Conservation (phyloP, 352 stramenopile species). For the Phytophthora pinifolia region DNA sequence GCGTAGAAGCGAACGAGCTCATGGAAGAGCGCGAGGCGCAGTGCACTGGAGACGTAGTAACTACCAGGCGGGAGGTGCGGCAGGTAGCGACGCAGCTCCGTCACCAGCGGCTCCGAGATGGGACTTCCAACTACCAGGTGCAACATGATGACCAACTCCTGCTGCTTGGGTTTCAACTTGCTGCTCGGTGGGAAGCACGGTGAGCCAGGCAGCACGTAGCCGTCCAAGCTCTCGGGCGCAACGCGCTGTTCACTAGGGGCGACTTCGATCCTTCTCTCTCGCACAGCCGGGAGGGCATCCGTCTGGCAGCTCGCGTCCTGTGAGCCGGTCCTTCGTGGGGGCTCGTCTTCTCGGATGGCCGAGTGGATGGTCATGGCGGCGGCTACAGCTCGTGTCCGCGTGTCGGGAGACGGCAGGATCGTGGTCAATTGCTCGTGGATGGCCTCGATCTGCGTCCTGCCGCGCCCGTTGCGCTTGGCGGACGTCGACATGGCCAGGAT, state of each 20-base stretch:
- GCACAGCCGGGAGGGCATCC: conserved; percentile 28
- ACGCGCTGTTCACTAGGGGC: conserved; percentile 3
- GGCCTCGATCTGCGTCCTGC: conserved; percentile 34
- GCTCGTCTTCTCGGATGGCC: conserved; percentile 40
- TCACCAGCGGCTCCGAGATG: conserved; percentile 43
- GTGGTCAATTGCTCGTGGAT: conserved; percentile 45
- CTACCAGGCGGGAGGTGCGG: conserved; percentile 45
- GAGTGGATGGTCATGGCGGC: conserved; percentile 34
- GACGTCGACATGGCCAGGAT: conserved; percentile 73
- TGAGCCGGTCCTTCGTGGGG: neutral
- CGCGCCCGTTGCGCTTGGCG: conserved; percentile 41
- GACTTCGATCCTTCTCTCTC: conserved; percentile 14
- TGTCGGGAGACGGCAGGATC: conserved; percentile 1
- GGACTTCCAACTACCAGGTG: conserved; percentile 43
- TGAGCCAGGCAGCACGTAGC: conserved; percentile 41
- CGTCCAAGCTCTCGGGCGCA: conserved; percentile 42
- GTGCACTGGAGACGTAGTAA: conserved; percentile 49
- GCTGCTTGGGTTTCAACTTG: conserved; percentile 8
- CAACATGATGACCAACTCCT: conserved; percentile 22
- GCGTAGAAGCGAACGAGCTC: conserved; percentile 65
- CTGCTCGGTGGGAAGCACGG: conserved; percentile 8
- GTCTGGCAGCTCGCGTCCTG: conserved; percentile 19
- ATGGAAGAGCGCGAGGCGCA: conserved; percentile 48
- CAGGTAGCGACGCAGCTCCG: conserved; percentile 46
- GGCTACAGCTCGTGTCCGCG: conserved; percentile 23